Evolutionary conservation across 805 yeast genomes (phyloP).

Genomic region (Blastobotrys terrestris): DNA sequence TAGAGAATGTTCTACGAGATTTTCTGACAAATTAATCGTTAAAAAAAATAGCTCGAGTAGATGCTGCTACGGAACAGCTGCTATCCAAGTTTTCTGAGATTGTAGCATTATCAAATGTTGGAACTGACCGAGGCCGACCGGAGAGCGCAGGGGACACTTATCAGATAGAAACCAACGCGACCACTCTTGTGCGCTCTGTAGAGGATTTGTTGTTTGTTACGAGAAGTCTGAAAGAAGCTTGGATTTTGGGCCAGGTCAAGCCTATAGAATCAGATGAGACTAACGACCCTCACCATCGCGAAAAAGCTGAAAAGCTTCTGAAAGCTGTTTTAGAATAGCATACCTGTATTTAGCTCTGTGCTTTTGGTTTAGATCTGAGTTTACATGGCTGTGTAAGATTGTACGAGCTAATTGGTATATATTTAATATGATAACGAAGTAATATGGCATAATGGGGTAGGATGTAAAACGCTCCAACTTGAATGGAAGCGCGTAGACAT

Average conservation of each 20-base stretch:
- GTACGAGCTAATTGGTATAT: too few species aligned
- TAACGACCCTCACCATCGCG: slow-evolving; percentile 2
- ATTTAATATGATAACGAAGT: neutral
- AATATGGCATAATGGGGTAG: neutral
- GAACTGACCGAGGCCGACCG: slow-evolving; percentile 3
- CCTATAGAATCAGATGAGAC: slow-evolving; percentile 15
- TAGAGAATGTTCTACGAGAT: neutral
- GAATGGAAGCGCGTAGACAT: too few species aligned
- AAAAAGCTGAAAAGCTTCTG: slow-evolving; percentile 10
- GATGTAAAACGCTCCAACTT: neutral
- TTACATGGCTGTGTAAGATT: too few species aligned
- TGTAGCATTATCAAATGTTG: slow-evolving; percentile 24
- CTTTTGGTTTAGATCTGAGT: too few species aligned
- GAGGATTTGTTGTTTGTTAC: slow-evolving; percentile 36
- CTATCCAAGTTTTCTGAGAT: slow-evolving; percentile 25
- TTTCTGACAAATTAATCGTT: neutral
- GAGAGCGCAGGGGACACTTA: slow-evolving; percentile 32
- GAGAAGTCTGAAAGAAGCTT: slow-evolving; percentile 36
- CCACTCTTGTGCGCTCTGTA: slow-evolving; percentile 31
- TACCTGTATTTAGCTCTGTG: neutral
- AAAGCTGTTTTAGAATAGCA: slow-evolving; percentile 14
- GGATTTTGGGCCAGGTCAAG: slow-evolving; percentile 36
- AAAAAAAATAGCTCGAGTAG: slow-evolving; percentile 21
- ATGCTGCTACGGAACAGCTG: slow-evolving; percentile 23
- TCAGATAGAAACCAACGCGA: slow-evolving; percentile 34